Percentiles rank a stretch among this genome's conserved stretches.
Evolutionary conservation across 2,329 filamentous ascomycete species (phyloP).

Genomic region (Aspergillus amoenus): DNA sequence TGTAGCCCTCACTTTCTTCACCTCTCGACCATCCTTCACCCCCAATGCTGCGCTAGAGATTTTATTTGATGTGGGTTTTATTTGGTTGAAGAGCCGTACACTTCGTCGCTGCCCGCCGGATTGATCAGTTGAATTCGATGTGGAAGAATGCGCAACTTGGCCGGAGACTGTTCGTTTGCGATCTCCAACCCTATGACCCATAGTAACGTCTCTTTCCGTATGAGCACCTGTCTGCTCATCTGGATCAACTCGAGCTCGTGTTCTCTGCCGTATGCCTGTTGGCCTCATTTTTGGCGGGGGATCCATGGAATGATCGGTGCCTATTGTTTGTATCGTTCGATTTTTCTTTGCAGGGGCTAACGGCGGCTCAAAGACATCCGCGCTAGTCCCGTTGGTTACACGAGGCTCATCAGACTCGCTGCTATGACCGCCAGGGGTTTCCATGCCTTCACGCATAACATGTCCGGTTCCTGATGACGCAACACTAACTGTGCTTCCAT

Average conservation of each 20-base stretch:
- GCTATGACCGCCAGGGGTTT: constrained; percentile 60
- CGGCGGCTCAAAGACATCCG: constrained; percentile 43
- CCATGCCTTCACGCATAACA: constrained; percentile 55
- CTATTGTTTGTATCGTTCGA: constrained; percentile 54
- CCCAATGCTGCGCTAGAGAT: constrained; percentile 61
- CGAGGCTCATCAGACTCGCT: constrained; percentile 44
- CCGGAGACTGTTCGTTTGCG: constrained; percentile 93
- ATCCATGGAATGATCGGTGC: constrained; percentile 53
- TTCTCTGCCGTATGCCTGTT: constrained; percentile 42
- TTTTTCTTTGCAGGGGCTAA: constrained; percentile 50
- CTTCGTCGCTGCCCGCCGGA: constrained; percentile 67
- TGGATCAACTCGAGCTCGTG: constrained; percentile 38
- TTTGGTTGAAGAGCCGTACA: constrained; percentile 69
- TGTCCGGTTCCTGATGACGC: constrained; percentile 31
- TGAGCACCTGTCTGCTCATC: constrained; percentile 41
- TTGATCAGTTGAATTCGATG: constrained; percentile 61
- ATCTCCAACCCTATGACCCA: constrained; percentile 50
- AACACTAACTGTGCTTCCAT: constrained; percentile 46
- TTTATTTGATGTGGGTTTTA: constrained; percentile 65
- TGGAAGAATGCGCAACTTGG: constrained; percentile 57
- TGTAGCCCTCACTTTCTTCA: constrained; percentile 81
- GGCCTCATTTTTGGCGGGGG: constrained; percentile 66
- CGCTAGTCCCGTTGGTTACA: constrained; percentile 30
- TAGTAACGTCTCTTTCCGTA: constrained; percentile 31
- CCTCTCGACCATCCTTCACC: constrained; percentile 64